Conservation (phyloP, 176 grass and related monocot genomes). For the Phoenix dactylifera region DNA sequence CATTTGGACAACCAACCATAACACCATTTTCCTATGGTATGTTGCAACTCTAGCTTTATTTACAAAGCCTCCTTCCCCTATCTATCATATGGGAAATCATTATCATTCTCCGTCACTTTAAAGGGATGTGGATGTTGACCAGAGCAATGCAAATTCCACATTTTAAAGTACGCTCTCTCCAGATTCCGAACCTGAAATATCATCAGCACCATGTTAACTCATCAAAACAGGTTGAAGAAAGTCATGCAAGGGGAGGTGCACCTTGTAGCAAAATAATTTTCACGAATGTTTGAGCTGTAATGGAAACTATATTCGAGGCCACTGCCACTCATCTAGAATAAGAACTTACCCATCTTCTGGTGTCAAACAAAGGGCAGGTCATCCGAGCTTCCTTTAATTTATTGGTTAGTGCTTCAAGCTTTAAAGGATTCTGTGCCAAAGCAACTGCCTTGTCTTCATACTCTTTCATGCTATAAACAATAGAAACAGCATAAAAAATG, state of each 20-base stretch:
- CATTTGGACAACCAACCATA: no score
- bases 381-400: slow-evolving; percentile 56
- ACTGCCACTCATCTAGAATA: no score
- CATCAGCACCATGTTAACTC: no score
- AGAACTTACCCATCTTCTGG: slow-evolving; percentile 49
- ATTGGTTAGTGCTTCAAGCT: slow-evolving; percentile 52
- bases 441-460: slow-evolving; percentile 77
- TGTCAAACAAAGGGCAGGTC: slow-evolving; percentile 78
- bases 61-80: not conserved
- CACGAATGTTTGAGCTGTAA: no score
- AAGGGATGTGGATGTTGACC: slow-evolving; percentile 47
- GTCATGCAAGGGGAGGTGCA: no score
- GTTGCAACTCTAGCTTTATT: no score
- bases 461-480: slow-evolving; percentile 48
- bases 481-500: not conserved
- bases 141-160: slow-evolving; percentile 67
- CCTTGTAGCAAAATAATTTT: no score
- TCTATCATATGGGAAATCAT: slow-evolving; percentile 39
- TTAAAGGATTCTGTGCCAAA: slow-evolving; percentile 46
- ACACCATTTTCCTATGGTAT: no score
- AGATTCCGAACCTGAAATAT: slow-evolving; percentile 62
- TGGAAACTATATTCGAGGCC: no score
- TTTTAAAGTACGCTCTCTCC: slow-evolving; percentile 78
- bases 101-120: slow-evolving; percentile 67
- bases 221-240: no score